A percentile compares a stretch with the other conserved stretches of the same genome.
Evolutionary conservation across 1,139 yeast genomes (phyloP).

Genomic region (Blastobotrys apis): DNA sequence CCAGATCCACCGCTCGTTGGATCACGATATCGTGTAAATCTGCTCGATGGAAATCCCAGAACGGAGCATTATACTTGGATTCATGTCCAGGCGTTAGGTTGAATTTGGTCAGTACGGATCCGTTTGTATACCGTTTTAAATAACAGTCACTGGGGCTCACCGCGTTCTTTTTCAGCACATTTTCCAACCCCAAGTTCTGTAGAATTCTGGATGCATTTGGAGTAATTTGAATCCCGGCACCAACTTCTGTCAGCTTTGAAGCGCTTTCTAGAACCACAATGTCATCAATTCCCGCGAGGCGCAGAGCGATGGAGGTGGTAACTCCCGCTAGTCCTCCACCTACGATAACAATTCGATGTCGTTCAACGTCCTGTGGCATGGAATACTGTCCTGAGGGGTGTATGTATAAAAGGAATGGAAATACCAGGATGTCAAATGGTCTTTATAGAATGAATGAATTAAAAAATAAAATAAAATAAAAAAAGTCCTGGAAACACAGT

Average conservation of each 20-base stretch:
- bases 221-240: constrained; percentile 42
- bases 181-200: constrained; percentile 31
- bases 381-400: too few species aligned
- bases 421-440: not conserved
- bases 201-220: constrained; percentile 35
- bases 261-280: constrained; percentile 36
- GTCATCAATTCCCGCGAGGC: constrained; percentile 9
- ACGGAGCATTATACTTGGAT: constrained; percentile 21
- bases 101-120: constrained; percentile 15
- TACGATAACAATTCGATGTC: constrained; percentile 11
- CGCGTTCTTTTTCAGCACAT: constrained; percentile 26
- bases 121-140: constrained; percentile 17
- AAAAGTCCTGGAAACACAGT: not conserved
- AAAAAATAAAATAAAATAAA: not conserved
- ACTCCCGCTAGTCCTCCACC: constrained; percentile 15
- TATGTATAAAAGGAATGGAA: too few species aligned
- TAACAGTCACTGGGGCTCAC: constrained; percentile 29
- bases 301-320: constrained; percentile 11
- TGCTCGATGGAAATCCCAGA: constrained; percentile 34
- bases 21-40: constrained; percentile 34
- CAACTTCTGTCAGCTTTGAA: constrained; percentile 38
- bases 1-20: constrained; percentile 1
- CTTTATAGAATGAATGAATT: not conserved
- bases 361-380: too few species aligned
- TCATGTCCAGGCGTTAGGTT: constrained; percentile 17